phyloP scores from a whole-genome alignment of 192 early-diverging fungal genomes.

The Entomortierella beljakovae region DNA sequence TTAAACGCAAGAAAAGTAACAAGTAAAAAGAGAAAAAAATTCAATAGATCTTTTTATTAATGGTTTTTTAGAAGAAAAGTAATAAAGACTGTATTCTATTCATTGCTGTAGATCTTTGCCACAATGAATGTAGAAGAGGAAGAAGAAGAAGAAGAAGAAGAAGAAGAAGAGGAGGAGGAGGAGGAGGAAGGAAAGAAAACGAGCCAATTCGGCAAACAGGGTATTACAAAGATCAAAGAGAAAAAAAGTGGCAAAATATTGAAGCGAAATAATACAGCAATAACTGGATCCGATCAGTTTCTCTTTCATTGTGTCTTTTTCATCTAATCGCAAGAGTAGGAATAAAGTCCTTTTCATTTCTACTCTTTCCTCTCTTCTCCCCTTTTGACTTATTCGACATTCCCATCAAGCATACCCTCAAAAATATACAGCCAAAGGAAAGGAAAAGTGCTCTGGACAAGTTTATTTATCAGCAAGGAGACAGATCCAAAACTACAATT shows the following conservation, averaged over 20 bases:
- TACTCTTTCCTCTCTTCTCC: not conserved
- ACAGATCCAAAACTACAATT: too few relatives aligned
- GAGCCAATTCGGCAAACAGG: not conserved
- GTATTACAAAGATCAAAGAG: not conserved
- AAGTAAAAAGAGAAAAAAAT: not conserved
- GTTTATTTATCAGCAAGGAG: too few relatives aligned
- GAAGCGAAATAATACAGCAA: not conserved
- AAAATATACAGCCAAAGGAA: too few relatives aligned
- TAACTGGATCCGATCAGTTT: too few relatives aligned
- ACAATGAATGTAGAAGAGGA: slow-evolving; percentile 34
- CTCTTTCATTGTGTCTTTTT: too few relatives aligned
- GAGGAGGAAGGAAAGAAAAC: slow-evolving; percentile 5
- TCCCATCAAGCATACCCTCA: not conserved
- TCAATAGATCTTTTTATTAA: too few relatives aligned
- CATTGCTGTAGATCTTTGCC: too few relatives aligned
- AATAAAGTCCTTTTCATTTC: too few relatives aligned
- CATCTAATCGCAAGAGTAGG: too few relatives aligned
- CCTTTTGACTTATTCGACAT: not conserved
- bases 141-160: slow-evolving; percentile 7
- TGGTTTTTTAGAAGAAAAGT: not conserved
- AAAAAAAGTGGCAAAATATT: not conserved
- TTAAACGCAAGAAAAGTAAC: slow-evolving; percentile 50
- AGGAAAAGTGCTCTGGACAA: too few relatives aligned
- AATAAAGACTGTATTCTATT: not conserved
- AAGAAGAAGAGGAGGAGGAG: slow-evolving; percentile 4